A percentile compares a stretch with the other conserved stretches of the same genome.
phyloP scores from a whole-genome alignment of 1,284 basidiomycete species.

The Ceratobasidium sp. region DNA sequence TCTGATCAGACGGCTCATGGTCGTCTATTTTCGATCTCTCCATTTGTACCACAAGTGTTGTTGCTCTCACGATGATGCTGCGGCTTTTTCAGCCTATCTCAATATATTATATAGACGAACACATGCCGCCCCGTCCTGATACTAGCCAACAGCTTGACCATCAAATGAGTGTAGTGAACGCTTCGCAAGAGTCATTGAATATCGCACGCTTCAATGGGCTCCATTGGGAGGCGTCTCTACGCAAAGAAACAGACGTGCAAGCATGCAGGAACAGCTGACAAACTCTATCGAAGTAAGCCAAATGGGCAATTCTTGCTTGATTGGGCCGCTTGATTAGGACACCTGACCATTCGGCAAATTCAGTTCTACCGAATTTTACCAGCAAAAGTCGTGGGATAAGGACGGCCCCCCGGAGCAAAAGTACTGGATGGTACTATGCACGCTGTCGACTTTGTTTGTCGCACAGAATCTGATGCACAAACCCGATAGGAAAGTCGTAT shows the following conservation, averaged over 20 bases:
- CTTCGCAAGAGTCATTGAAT: no score
- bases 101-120: not conserved
- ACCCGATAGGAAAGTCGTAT: conserved; percentile 81
- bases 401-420: conserved; percentile 15
- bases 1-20: no score
- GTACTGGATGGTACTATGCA: not conserved
- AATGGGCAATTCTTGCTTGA: conserved; percentile 4
- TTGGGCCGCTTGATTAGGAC: not conserved
- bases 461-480: conserved; percentile 78
- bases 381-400: not conserved
- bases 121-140: not conserved
- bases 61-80: no score
- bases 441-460: conserved; percentile 40
- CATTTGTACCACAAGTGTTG: no score
- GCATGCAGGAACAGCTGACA: no score
- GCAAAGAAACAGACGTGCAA: no score
- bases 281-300: no score
- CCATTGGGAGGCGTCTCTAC: no score
- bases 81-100: no score
- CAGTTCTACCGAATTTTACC: conserved; percentile 24
- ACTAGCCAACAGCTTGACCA: not conserved
- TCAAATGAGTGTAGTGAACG: not conserved
- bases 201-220: no score
- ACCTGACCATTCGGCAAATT: not conserved
- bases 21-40: no score